Base-by-base conservation (phyloP, 83 land plant genomes). In the Diphasiastrum complanatum region DNA sequence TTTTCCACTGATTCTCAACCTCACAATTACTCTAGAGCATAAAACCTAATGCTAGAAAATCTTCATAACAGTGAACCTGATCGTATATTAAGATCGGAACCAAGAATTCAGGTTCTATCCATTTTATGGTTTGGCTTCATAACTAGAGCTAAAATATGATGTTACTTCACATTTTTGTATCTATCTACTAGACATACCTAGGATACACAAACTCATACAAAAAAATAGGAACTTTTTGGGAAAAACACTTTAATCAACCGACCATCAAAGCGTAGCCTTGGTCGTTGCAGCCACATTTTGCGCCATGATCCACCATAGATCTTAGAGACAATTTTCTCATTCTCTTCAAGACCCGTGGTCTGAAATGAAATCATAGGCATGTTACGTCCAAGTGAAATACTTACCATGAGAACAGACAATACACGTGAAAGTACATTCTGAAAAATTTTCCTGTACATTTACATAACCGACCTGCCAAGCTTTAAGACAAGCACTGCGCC, bases 181-280 rank as follows among this genome's bases (percentile, higher is more conserved):
- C n/a, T n/a, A n/a, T n/a, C n/a, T n/a, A n/a, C n/a, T n/a, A n/a
- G n/a, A n/a, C n/a, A n/a, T n/a, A n/a, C n/a, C n/a, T n/a, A n/a
- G n/a, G n/a, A n/a, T n/a, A n/a, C n/a, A n/a, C 43, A 8, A 8
- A 40, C 12, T 40, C 43, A 40, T 16, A 8, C 43, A 16, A 40
- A 40, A 16, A 40, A 8, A 8, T 40, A 8, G 16, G 16, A 40
- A 16, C 8, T 8, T 40, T 8, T 8, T 16, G 8, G 43, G 12
- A 40, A 40, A 16, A 16, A 27, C 55, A 14, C 16, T 22, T 23
- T 16, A 12, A 40, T 40, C 34, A 4, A 58, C 47, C 53, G 76
- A 92, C 97, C 97, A 83, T 92, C 97, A 70, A 64, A 83, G 2
- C 97, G 90, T 56, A 85, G 61, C 51, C 96, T 77, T 47, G 97